Base-by-base conservation (phyloP, 306 rosid species). In the Cicer bijugum region DNA sequence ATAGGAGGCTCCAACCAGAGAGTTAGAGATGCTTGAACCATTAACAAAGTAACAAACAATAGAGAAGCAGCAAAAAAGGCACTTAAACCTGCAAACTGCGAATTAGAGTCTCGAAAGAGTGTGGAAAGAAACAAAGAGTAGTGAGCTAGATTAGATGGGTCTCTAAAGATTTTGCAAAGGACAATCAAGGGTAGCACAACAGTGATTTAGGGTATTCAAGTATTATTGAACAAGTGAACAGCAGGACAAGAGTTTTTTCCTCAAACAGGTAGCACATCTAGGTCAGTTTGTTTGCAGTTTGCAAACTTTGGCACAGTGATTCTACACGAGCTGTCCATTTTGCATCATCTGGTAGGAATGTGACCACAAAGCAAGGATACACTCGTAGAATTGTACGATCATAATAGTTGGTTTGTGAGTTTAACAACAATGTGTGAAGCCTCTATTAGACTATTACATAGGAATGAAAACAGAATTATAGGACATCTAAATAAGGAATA, bases 371-470 rank as follows among this genome's bases (percentile, higher is more conserved):
- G 38, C 47, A 62, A 38, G 23, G 8, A 46, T 14, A 38, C 39
- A 38, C 17, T 62, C 1, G 48, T 39, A 62, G 68, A 42, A 39
- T 39, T 28, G 4, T 38, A 14, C 7, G 23, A 17, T 62, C 68
- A 14, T 62, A 11, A 23, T 46, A 62, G 48, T 17, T 15, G 48
- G 68, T 14, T 40, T 5, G 28, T 15, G 51, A 63, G 33, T 33
- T 62, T 39, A 62, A 15, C 48, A 61, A 35, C 45, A 62, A 39
- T 15, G 48, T 42, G 71, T 67, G 53, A 51, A 64, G 33, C 35
- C 64, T 50, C 44, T 42, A 59, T 75, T 75, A 40, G 35, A 64
- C 44, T 42, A 59, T 75, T 75, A 40, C 45, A 64, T 10, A 73
- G 47, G 55, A 48, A 48, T 63, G 72, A 75, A 48, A 12, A 35